These are phyloP conservation scores for Diaporthe longicolla DNA, from an alignment of 2,329 filamentous ascomycete genomes.

Conservation along the genomic window DNA sequence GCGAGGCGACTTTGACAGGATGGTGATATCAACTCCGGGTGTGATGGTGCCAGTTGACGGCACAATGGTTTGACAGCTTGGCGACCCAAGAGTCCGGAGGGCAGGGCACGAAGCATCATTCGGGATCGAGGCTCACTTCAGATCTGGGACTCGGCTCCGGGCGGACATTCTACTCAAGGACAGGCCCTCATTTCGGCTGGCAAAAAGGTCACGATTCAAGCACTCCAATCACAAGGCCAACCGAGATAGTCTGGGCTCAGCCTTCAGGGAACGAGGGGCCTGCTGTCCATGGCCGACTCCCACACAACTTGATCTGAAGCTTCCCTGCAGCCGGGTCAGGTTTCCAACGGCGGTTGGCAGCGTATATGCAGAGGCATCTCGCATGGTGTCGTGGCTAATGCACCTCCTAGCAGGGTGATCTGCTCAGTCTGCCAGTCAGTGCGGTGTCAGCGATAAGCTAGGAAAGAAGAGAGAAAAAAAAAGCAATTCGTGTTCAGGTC, in stretches of 20 bases:
- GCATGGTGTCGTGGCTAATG: not conserved
- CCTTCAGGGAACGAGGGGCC: not conserved
- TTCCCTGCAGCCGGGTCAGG: not conserved
- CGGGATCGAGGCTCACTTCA: not conserved
- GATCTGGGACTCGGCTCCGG: conserved; percentile 20
- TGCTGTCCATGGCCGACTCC: not conserved
- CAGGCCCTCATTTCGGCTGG: conserved; percentile 21
- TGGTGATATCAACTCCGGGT: conserved; percentile 1
- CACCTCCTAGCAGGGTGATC: not conserved
- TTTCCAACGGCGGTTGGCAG: not conserved
- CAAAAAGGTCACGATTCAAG: conserved; percentile 11
- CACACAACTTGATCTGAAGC: not conserved
- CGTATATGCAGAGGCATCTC: not conserved
- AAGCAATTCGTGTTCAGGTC: conserved; percentile 25
- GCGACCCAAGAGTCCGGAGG: conserved; percentile 4
- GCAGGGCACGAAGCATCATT: not conserved
- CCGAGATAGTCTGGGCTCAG: conserved; percentile 2
- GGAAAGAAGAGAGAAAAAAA: not conserved
- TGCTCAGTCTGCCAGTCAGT: not conserved
- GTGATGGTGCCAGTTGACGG: conserved; percentile 14
- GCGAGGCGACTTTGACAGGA: not conserved
- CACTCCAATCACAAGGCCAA: conserved; percentile 2
- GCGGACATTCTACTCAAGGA: conserved; percentile 6
- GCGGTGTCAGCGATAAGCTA: conserved; percentile 23
- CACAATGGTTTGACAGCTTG: conserved; percentile 24